phyloP scores from a whole-genome alignment of 495 filamentous ascomycete genomes.

The Penicillium silybi region DNA sequence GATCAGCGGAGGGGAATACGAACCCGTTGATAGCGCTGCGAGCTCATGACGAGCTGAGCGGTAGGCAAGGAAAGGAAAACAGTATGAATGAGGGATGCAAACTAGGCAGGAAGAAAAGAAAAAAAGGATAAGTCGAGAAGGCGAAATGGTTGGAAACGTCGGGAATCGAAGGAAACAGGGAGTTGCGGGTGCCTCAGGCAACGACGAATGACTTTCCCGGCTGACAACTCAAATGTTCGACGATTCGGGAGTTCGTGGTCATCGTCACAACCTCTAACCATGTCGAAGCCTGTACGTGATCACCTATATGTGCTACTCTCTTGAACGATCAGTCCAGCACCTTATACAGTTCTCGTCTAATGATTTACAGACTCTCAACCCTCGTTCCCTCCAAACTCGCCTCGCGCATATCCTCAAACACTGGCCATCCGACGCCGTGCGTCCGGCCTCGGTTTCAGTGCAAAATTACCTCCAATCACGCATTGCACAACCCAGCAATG shows the following conservation, averaged over 20 bases:
- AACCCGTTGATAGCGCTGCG: slow-evolving; percentile 86
- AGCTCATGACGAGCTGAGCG: slow-evolving; percentile 61
- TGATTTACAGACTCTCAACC: slow-evolving; percentile 30
- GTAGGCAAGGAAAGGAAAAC: slow-evolving; percentile 16
- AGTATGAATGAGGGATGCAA: slow-evolving; percentile 15
- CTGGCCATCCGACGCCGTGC: slow-evolving; percentile 77
- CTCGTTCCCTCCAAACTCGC: slow-evolving; percentile 57
- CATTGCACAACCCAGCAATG: slow-evolving; percentile 33
- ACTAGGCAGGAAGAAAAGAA: slow-evolving; percentile 10
- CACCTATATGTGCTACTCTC: not conserved
- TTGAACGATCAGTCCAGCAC: not conserved
- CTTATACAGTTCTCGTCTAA: slow-evolving; percentile 2
- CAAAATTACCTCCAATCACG: slow-evolving; percentile 63
- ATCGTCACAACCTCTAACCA: slow-evolving; percentile 8
- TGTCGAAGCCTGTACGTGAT: slow-evolving; percentile 29
- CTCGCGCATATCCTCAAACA: slow-evolving; percentile 53
- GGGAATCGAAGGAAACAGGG: slow-evolving; percentile 18
- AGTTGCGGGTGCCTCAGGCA: slow-evolving; percentile 19
- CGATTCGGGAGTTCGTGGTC: not conserved
- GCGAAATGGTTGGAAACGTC: slow-evolving; percentile 11
- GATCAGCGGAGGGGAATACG: slow-evolving; percentile 33
- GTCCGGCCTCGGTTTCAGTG: slow-evolving; percentile 68
- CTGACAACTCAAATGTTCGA: not conserved
- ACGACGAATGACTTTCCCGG: not conserved
- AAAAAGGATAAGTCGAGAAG: slow-evolving; percentile 9